phyloP scores from a whole-genome alignment of 202 grass and related monocot genomes.

The Brachypodium distachyon region DNA sequence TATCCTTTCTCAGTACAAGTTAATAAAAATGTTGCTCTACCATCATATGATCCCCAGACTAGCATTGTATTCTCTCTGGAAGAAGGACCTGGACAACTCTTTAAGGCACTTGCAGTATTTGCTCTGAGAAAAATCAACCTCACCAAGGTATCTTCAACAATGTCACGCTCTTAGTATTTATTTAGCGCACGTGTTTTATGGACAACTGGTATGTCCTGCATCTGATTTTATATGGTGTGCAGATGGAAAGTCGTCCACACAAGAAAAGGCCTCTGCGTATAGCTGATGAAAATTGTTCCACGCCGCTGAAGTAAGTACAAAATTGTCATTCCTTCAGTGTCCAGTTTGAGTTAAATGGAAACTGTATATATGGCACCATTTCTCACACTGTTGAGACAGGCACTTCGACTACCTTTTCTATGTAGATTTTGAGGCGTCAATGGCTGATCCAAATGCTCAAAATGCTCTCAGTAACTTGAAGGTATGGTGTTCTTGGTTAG shows the following conservation, averaged over 20 bases:
- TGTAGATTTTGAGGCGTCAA: constrained; percentile 88
- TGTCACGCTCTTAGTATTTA: not conserved
- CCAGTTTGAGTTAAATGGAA: not conserved
- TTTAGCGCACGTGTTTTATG: not conserved
- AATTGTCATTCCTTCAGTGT: not conserved
- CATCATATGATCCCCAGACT: constrained; percentile 31
- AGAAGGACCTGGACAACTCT: constrained; percentile 88
- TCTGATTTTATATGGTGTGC: constrained; percentile 1
- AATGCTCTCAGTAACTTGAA: constrained; percentile 81
- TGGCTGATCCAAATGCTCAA: constrained; percentile 76
- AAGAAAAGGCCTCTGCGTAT: constrained; percentile 58
- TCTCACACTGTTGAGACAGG: constrained; percentile 28
- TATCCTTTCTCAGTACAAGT: not conserved
- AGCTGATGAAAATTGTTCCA: constrained; percentile 51
- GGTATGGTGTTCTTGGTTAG: constrained; percentile 7
- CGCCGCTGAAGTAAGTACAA: constrained; percentile 52
- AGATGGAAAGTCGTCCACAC: constrained; percentile 93
- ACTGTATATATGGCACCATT: not conserved
- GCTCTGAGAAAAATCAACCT: constrained; percentile 78
- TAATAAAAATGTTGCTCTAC: not conserved
- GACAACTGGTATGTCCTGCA: not conserved
- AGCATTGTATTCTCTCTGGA: constrained; percentile 93
- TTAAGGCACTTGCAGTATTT: constrained; percentile 92
- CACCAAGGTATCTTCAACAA: constrained; percentile 46
- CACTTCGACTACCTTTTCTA: constrained; percentile 95